phyloP scores from a whole-genome alignment of 1,139 yeast genomes.

The Taiozyma onychis region DNA sequence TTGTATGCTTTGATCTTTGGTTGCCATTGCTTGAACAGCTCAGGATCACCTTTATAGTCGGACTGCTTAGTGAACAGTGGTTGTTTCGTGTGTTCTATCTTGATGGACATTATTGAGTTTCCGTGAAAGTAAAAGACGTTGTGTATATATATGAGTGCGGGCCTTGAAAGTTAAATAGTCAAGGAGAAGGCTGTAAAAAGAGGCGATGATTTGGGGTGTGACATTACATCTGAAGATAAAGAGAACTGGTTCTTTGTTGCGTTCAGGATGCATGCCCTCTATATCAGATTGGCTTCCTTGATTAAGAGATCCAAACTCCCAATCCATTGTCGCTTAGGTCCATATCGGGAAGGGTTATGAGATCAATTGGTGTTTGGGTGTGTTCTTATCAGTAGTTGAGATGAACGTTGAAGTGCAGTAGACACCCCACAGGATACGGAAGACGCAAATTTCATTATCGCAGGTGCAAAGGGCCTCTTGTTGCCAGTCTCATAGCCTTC shows the following conservation, averaged over 20 bases:
- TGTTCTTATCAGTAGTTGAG: not conserved
- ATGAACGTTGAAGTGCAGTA: no score
- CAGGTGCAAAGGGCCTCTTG: no score
- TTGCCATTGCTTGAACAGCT: slow-evolving; percentile 19
- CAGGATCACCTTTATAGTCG: slow-evolving; percentile 15
- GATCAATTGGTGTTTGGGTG: not conserved
- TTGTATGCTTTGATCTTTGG: slow-evolving; percentile 50
- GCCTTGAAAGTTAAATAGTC: not conserved
- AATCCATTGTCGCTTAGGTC: not conserved
- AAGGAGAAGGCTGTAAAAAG: not conserved
- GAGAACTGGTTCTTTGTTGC: not conserved
- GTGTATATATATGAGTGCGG: not conserved
- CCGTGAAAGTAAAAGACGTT: not conserved
- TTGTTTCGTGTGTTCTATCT: slow-evolving; percentile 4
- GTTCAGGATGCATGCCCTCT: not conserved
- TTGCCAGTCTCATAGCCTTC: no score
- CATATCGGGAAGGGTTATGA: not conserved
- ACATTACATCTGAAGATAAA: no score
- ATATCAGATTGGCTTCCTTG: no score
- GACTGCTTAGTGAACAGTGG: slow-evolving; percentile 6
- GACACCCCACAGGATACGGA: no score
- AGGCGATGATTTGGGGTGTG: not conserved
- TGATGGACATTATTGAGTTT: not conserved
- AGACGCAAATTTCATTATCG: no score
- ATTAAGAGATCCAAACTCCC: no score